Percentiles rank a stretch among this genome's conserved stretches.
These are phyloP conservation scores for Parasarocladium wereldwijsianum DNA, from an alignment of 2,329 filamentous ascomycete genomes.

Conservation along the genomic window DNA sequence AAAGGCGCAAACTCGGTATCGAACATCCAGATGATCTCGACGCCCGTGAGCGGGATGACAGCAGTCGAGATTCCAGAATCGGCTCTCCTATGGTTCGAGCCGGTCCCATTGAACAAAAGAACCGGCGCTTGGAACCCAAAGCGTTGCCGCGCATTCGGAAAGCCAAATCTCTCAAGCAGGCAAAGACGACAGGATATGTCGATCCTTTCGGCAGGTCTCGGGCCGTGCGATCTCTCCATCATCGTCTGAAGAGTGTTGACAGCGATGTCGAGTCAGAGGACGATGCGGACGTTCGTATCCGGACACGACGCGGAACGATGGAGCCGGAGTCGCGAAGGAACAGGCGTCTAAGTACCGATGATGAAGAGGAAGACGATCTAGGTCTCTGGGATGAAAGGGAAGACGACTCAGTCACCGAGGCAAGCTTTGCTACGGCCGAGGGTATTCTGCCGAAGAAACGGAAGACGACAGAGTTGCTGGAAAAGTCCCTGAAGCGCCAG, in stretches of 20 bases:
- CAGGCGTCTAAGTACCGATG: constrained; percentile 56
- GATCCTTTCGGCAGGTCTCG: constrained; percentile 53
- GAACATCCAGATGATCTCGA: constrained; percentile 50
- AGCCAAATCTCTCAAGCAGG: constrained; percentile 35
- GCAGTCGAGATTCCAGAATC: constrained; percentile 44
- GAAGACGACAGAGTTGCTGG: constrained; percentile 53
- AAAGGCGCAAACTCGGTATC: constrained; percentile 66
- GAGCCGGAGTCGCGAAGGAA: constrained; percentile 70
- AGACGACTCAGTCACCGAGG: constrained; percentile 57
- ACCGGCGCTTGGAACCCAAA: constrained; percentile 37
- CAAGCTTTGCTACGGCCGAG: constrained; percentile 52
- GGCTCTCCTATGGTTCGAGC: constrained; percentile 52
- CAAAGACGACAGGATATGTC: constrained; percentile 48
- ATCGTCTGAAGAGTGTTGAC: constrained; percentile 47
- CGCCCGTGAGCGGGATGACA: constrained; percentile 36
- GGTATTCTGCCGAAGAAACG: constrained; percentile 46
- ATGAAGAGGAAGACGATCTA: constrained; percentile 38
- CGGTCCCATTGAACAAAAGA: constrained; percentile 46
- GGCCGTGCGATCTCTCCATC: constrained; percentile 64
- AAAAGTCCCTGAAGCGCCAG: constrained; percentile 60
- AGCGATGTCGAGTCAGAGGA: constrained; percentile 80
- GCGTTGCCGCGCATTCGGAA: constrained; percentile 65
- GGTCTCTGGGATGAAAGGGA: constrained; percentile 33
- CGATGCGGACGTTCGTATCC: constrained; percentile 43
- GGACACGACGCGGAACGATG: constrained; percentile 62